Conservation (phyloP, 257 asterid genomes). For the Linaria vulgaris region DNA sequence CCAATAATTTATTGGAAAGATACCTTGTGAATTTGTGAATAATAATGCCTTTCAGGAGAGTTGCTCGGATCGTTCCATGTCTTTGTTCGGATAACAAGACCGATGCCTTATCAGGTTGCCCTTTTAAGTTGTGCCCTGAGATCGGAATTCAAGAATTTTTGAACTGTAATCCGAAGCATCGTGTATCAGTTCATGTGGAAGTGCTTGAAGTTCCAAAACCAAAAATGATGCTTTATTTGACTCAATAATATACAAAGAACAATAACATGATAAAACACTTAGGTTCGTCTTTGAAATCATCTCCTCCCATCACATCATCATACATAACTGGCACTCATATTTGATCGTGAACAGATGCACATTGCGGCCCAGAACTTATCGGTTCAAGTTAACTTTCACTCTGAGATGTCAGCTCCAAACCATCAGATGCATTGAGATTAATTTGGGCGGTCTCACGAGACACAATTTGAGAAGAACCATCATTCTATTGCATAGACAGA, state of each 20-base stretch:
- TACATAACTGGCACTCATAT: slow-evolving; percentile 72
- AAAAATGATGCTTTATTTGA: too few species aligned
- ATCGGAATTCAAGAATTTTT: slow-evolving; percentile 2
- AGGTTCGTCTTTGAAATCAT: slow-evolving; percentile 32
- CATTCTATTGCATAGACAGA: slow-evolving; percentile 26
- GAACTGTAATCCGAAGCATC: slow-evolving; percentile 15
- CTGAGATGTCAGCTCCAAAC: slow-evolving; percentile 29
- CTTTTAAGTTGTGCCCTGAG: slow-evolving; percentile 25
- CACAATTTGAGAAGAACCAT: slow-evolving; percentile 28
- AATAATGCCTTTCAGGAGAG: slow-evolving; percentile 7
- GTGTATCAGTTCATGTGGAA: slow-evolving; percentile 2
- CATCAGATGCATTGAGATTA: slow-evolving; percentile 20
- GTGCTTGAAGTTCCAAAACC: too few species aligned
- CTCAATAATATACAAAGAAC: too few species aligned
- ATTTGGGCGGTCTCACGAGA: slow-evolving; percentile 25
- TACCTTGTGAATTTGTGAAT: slow-evolving; percentile 32
- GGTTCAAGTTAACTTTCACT: slow-evolving; percentile 32
- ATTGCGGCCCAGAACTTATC: slow-evolving; percentile 31
- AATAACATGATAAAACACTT: neutral
- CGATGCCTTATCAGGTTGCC: slow-evolving; percentile 20
- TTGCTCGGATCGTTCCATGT: slow-evolving; percentile 31
- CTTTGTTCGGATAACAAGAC: slow-evolving; percentile 29
- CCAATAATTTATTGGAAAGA: slow-evolving; percentile 31
- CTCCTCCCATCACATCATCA: slow-evolving; percentile 59
- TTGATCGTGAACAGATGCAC: slow-evolving; percentile 59